Percentiles rank a stretch among this genome's conserved stretches.
Evolutionary conservation across 2,329 filamentous ascomycete species (phyloP).

Genomic region (Colletotrichum horii): DNA sequence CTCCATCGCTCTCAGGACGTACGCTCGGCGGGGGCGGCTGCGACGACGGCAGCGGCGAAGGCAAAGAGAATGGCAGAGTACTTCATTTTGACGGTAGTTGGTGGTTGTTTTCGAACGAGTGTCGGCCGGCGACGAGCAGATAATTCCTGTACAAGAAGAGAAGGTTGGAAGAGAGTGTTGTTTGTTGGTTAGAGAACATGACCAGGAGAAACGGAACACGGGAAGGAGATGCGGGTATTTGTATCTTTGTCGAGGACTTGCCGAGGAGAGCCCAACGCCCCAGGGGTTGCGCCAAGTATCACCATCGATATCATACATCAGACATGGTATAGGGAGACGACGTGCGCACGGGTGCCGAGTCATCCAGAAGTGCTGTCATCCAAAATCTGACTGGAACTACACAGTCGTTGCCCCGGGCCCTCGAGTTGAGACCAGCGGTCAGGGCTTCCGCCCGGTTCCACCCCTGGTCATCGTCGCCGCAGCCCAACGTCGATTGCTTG

Average conservation of each 20-base stretch:
- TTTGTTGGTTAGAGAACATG: background rate
- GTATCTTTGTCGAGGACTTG: slow-evolving; percentile 22
- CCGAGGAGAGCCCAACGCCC: background rate
- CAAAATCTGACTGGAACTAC: slow-evolving; percentile 7
- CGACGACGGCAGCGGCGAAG: slow-evolving; percentile 51
- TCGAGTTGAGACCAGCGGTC: slow-evolving; percentile 12
- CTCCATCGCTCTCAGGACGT: background rate
- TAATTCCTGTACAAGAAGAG: slow-evolving; percentile 33
- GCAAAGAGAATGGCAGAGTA: slow-evolving; percentile 53
- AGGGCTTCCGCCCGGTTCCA: slow-evolving; percentile 14
- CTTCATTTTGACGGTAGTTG: slow-evolving; percentile 54
- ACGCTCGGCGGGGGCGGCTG: slow-evolving; percentile 32
- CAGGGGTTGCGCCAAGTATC: slow-evolving; percentile 8
- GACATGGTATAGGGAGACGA: background rate
- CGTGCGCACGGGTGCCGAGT: background rate
- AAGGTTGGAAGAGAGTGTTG: slow-evolving; percentile 20
- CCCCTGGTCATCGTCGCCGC: background rate
- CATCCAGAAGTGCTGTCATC: slow-evolving; percentile 8
- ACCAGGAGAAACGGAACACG: slow-evolving; percentile 17
- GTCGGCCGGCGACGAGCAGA: slow-evolving; percentile 60
- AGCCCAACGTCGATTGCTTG: background rate
- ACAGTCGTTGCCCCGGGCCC: background rate
- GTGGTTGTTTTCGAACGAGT: slow-evolving; percentile 31
- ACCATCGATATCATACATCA: slow-evolving; percentile 16
- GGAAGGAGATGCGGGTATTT: slow-evolving; percentile 26